Conservation (phyloP, 164 flowering plant genomes). For the Umbilicus rupestris region DNA sequence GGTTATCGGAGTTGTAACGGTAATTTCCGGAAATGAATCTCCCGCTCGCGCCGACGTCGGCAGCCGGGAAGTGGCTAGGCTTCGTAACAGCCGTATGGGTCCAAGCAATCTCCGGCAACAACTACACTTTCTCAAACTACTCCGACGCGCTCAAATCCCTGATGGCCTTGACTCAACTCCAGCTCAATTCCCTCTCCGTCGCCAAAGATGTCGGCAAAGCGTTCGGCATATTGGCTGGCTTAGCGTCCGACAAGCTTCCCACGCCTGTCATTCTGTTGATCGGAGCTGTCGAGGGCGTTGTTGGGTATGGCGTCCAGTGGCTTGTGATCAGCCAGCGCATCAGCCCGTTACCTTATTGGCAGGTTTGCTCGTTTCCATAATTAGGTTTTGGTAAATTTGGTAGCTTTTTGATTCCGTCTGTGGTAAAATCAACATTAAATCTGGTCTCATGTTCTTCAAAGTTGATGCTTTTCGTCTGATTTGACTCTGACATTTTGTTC, state of each 20-base stretch:
- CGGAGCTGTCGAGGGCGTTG: conserved; percentile 20
- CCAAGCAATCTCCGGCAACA: conserved; percentile 35
- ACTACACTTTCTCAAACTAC: conserved; percentile 32
- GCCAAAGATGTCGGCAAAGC: conserved; percentile 37
- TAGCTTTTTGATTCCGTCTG: neutral
- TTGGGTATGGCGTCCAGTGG: conserved; percentile 32
- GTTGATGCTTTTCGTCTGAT: neutral
- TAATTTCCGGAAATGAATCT: neutral
- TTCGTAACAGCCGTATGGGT: conserved; percentile 15
- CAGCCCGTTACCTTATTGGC: conserved; percentile 9
- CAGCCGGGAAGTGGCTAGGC: conserved; percentile 7
- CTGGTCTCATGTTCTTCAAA: neutral
- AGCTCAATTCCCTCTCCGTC: conserved; percentile 29
- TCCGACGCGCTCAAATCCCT: conserved; percentile 26
- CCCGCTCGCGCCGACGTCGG: neutral
- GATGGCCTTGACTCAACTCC: conserved; percentile 29
- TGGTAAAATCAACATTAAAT: neutral
- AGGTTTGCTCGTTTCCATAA: neutral
- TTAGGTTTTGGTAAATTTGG: neutral
- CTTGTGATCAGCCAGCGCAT: conserved; percentile 18
- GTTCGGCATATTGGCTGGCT: conserved; percentile 28
- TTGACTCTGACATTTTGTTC: neutral
- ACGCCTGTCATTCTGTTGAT: conserved; percentile 21
- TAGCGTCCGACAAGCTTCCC: conserved; percentile 18
- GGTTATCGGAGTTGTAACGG: too few species aligned